phyloP scores from a whole-genome alignment of 139 green algal genomes.

The Chlorella sp. region DNA sequence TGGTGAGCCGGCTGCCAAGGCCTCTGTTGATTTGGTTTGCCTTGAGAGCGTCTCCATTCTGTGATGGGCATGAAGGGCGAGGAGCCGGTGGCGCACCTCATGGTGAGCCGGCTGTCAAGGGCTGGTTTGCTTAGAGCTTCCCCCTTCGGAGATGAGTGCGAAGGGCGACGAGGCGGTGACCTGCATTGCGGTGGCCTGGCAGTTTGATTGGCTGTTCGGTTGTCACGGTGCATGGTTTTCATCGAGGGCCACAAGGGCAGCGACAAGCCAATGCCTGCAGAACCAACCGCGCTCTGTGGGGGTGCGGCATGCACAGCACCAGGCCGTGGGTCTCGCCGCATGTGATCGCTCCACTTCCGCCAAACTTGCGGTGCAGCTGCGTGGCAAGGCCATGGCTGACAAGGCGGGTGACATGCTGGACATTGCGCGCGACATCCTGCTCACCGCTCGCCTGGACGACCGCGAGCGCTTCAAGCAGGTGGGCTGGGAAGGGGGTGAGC shows the following conservation, averaged over 20 bases:
- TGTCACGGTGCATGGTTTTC: not conserved
- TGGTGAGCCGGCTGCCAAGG: constrained; percentile 59
- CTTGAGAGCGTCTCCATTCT: constrained; percentile 57
- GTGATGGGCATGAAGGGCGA: constrained; percentile 62
- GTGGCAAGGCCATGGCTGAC: constrained; percentile 82
- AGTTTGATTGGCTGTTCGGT: not conserved
- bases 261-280: too few species aligned
- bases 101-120: constrained; percentile 59
- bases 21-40: not conserved
- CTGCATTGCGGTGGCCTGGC: not conserved
- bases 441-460: constrained; percentile 87
- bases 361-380: not conserved
- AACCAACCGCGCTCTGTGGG: too few species aligned
- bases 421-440: constrained; percentile 86
- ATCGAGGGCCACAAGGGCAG: too few species aligned
- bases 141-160: constrained; percentile 75
- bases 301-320: too few species aligned
- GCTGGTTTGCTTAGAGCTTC: not conserved
- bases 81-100: constrained; percentile 82
- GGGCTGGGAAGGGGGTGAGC: not conserved
- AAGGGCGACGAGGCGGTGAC: constrained; percentile 71
- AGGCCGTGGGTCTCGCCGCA: too few species aligned
- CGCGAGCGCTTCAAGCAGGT: constrained; percentile 86
- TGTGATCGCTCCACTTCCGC: too few species aligned
- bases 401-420: constrained; percentile 91